Evolutionary conservation across 306 rosid species (phyloP), one percentile per base, ranked within the genome.

Genomic region (Abrus pulchellus): DNA sequence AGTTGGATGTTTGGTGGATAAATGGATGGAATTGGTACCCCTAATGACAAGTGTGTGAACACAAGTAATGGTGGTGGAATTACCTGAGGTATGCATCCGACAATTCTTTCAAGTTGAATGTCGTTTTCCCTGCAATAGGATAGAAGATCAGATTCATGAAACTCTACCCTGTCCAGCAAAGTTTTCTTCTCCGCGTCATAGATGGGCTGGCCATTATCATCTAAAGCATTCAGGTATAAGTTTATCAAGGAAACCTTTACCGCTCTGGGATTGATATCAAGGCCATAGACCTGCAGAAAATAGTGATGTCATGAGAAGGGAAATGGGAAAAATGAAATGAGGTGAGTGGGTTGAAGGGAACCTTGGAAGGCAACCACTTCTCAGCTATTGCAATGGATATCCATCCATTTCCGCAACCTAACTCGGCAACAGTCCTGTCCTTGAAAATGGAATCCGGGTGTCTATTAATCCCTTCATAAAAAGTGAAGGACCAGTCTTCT

Each of bases 351-450:
- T 61, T 41, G 34, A 54, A 81, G 81, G 67, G 77, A 69, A 89
- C 98, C 98, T 93, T 95, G 9, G 80, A 85, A 52, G 99, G 99
- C 84, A 89, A 59, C 99, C 98, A 93, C 73, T 95, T 93, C 79
- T 93, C 98, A 70, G 99, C 97, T 54, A 93, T 87, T 87, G 99
- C 98, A 73, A 95, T 90, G 80, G 99, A 95, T 76, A 95, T 95
- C 99, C 99, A 95, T 48, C 99, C 99, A 87, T 95, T 95, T 59
- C 99, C 99, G 83, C 99, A 95, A 70, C 99, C 99, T 74, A 95
- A 91, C 88, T 95, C 99, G 9, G 96, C 85, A 57, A 95, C 82
- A 43, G 89, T 75, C 86, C 86, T 90, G 82, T 93, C 99, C 86
- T 88, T 91, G 86, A 95, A 95, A 73, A 93, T 89, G 38, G 99